Conservation (phyloP, 306 rosid genomes). For the Citrullus colocynthis region DNA sequence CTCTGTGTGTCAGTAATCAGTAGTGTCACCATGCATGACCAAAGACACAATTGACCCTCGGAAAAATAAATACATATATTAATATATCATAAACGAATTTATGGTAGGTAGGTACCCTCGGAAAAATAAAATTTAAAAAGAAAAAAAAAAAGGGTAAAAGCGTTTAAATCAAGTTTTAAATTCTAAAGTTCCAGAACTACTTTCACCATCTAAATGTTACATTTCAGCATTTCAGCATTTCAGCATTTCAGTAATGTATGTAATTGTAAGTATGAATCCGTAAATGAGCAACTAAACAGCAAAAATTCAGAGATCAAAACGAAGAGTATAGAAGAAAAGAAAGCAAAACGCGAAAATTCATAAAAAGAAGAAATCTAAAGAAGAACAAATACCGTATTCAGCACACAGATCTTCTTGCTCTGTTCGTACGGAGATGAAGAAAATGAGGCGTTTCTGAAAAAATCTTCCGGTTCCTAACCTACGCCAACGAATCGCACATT, state of each 20-base stretch:
- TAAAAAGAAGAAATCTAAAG: background rate
- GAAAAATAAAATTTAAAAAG: too few relatives aligned
- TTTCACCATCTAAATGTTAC: background rate
- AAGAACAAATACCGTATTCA: background rate
- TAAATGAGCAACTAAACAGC: background rate
- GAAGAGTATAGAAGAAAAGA: background rate
- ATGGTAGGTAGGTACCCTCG: too few relatives aligned
- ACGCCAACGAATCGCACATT: background rate
- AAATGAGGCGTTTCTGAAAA: background rate
- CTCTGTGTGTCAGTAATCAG: too few relatives aligned
- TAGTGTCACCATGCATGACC: too few relatives aligned
- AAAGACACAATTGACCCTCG: too few relatives aligned
- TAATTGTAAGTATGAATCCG: background rate
- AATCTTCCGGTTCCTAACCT: background rate
- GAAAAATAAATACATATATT: too few relatives aligned
- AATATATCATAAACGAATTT: too few relatives aligned
- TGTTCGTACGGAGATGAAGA: background rate
- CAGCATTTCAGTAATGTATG: background rate
- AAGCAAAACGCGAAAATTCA: background rate
- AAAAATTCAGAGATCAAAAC: background rate
- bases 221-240: background rate
- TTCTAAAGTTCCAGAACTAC: background rate
- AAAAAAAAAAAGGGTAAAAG: too few relatives aligned
- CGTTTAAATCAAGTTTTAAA: too few relatives aligned
- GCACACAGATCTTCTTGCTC: background rate